Evolutionary conservation across 176 grass and related monocot genomes (phyloP).

Genomic region (Chrysopogon serrulatus): DNA sequence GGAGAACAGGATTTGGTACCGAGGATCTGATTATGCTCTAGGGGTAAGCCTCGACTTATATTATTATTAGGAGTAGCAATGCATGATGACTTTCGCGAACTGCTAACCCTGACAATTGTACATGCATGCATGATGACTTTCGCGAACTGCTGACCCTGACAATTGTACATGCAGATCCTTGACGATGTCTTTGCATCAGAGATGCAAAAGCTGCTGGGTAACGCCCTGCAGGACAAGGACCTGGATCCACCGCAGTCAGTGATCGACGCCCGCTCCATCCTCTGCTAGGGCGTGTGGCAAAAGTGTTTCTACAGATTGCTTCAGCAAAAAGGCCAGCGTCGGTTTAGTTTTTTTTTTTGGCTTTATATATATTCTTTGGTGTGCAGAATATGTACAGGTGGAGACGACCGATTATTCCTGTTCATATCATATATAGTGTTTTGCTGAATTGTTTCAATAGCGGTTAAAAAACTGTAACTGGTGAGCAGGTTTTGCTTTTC

Average conservation of each 20-base stretch:
- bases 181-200: constrained; percentile 85
- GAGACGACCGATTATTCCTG: constrained; percentile 26
- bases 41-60: constrained; percentile 48
- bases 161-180: constrained; percentile 59
- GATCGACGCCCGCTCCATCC: constrained; percentile 77
- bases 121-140: too few species aligned
- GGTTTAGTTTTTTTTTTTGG: neutral
- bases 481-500: constrained; percentile 34
- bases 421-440: constrained; percentile 37
- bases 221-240: constrained; percentile 87
- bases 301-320: neutral
- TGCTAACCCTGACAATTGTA: neutral
- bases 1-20: constrained; percentile 90
- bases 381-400: constrained; percentile 35
- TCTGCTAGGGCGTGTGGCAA: constrained; percentile 31
- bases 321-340: neutral
- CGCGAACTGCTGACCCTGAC: neutral
- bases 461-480: neutral
- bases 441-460: neutral
- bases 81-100: neutral
- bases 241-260: constrained; percentile 81
- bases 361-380: constrained; percentile 9
- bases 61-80: neutral
- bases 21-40: constrained; percentile 77
- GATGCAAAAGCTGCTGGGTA: constrained; percentile 90